Conservation (phyloP, 805 yeast genomes). For the Sugiyamaella boreocaroliniensis region DNA sequence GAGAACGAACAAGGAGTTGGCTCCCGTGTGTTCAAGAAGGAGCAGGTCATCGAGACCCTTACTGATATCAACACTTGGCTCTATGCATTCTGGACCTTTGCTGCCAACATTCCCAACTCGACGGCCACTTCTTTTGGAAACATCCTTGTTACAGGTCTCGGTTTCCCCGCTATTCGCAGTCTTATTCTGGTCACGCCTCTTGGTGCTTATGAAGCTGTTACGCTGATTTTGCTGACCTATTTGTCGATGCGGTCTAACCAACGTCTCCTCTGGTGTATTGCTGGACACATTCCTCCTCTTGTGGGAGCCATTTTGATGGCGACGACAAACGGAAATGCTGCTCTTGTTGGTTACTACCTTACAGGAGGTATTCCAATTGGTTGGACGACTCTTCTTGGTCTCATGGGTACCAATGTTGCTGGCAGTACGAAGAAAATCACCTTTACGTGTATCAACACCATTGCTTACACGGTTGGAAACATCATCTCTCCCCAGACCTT, state of each 20-base stretch:
- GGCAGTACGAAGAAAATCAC: slow-evolving; percentile 66
- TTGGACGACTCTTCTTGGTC: slow-evolving; percentile 36
- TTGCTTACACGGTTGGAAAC: slow-evolving; percentile 64
- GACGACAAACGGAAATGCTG: slow-evolving; percentile 33
- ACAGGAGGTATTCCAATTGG: slow-evolving; percentile 28
- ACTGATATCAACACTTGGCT: slow-evolving; percentile 26
- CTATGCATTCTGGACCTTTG: slow-evolving; percentile 37
- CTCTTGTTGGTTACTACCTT: slow-evolving; percentile 37
- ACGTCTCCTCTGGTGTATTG: slow-evolving; percentile 35
- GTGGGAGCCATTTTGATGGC: slow-evolving; percentile 40
- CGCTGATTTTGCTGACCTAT: slow-evolving; percentile 27
- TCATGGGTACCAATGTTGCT: slow-evolving; percentile 46
- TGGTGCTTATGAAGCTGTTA: slow-evolving; percentile 45
- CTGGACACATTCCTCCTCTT: slow-evolving; percentile 43
- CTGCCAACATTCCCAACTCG: slow-evolving; percentile 40
- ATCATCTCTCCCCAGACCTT: slow-evolving; percentile 70
- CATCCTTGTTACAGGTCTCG: slow-evolving; percentile 36
- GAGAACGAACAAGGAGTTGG: slow-evolving; percentile 41
- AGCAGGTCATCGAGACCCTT: slow-evolving; percentile 41
- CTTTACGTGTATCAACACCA: slow-evolving; percentile 49
- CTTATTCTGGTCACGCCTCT: slow-evolving; percentile 39
- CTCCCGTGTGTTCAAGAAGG: slow-evolving; percentile 33
- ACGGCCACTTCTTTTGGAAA: slow-evolving; percentile 6
- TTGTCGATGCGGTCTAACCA: slow-evolving; percentile 10
- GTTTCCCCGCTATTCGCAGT: slow-evolving; percentile 23